Conservation (phyloP, 192 early-diverging fungal species). For the Coemansia sp. region DNA sequence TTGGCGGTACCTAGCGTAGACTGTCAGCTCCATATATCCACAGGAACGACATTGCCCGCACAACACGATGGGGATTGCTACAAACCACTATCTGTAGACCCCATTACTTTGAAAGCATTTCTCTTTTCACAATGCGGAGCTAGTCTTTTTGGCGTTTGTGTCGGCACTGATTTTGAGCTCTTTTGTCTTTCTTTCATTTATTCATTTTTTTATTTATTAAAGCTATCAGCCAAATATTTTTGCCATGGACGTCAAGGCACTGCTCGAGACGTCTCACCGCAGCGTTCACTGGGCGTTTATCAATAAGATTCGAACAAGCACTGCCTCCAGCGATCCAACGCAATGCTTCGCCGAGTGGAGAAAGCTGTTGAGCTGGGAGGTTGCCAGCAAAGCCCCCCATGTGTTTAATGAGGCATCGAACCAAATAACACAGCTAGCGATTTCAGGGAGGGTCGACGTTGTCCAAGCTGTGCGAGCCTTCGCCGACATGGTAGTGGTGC, state of each 20-base stretch:
- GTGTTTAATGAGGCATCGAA: slow-evolving; percentile 21
- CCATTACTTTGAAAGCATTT: background rate
- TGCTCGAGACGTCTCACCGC: slow-evolving; percentile 31
- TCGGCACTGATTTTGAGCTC: background rate
- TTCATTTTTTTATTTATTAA: background rate
- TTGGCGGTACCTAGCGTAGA: too few species aligned
- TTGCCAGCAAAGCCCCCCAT: slow-evolving; percentile 24
- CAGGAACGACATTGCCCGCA: background rate
- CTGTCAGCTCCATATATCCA: background rate
- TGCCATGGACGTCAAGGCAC: slow-evolving; percentile 16
- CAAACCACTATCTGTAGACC: background rate
- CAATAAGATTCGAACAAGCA: slow-evolving; percentile 14
- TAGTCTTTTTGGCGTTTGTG: background rate
- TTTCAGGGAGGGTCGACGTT: slow-evolving; percentile 20
- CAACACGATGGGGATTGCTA: background rate
- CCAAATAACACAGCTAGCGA: slow-evolving; percentile 1
- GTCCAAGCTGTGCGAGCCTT: slow-evolving; percentile 10
- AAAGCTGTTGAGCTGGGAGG: slow-evolving; percentile 23
- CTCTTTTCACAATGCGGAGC: background rate
- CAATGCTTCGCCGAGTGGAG: slow-evolving; percentile 19
- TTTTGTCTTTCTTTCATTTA: background rate
- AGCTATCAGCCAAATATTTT: background rate
- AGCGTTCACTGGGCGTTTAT: slow-evolving; percentile 42
- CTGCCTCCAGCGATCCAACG: slow-evolving; percentile 4
- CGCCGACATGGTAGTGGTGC: slow-evolving; percentile 19